Evolutionary conservation across 345 rosid species (phyloP), one percentile per base, ranked within the genome.

Genomic region (Barbarea vulgaris): DNA sequence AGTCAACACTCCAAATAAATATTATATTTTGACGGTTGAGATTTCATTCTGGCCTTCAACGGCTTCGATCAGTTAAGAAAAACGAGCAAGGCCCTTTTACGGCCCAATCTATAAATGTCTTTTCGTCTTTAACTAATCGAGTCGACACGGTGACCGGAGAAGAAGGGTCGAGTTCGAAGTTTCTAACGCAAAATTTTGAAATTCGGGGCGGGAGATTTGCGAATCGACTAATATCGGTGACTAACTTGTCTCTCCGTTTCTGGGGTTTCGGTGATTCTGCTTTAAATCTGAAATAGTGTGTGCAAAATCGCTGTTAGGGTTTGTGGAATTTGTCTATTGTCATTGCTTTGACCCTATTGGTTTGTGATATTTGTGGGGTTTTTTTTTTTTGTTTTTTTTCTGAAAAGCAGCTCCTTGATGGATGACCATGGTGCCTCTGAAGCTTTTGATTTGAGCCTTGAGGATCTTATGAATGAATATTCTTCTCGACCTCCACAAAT

Each of bases 381-480:
- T n/a, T n/a, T n/a, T n/a, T n/a, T n/a, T n/a, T n/a, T n/a, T n/a
- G n/a, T n/a, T n/a, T n/a, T n/a, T n/a, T n/a, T n/a, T 61, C 17
- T 28, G 37, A 54, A 9, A 27, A 22, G 72, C 76, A 64, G 76
- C 3, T 64, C 4, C n/a, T 19, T 69, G 54, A 70, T 77, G 76
- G 72, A 57, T 56, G 67, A 64, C n/a, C 13, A 19, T 70, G 51
- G 63, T 77, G 51, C 36, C 48, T 69, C 74, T 63, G 42, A 12
- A 69, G 33, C 70, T 64, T 50, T 19, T 58, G 63, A 57, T 21
- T 30, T 70, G 50, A 72, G 77, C 18, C 22, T 77, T 9, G 73
- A 72, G 68, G 77, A 72, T 36, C 41, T 77, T 48, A 72, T 37
- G 22, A 41, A 64, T 21, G 77, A 77, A 15, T 58, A 65, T 24